A percentile compares a stretch with the other conserved stretches of the same genome.
Conservation (phyloP, 2,329 filamentous ascomycete species). For the Leptographium wingfieldii region DNA sequence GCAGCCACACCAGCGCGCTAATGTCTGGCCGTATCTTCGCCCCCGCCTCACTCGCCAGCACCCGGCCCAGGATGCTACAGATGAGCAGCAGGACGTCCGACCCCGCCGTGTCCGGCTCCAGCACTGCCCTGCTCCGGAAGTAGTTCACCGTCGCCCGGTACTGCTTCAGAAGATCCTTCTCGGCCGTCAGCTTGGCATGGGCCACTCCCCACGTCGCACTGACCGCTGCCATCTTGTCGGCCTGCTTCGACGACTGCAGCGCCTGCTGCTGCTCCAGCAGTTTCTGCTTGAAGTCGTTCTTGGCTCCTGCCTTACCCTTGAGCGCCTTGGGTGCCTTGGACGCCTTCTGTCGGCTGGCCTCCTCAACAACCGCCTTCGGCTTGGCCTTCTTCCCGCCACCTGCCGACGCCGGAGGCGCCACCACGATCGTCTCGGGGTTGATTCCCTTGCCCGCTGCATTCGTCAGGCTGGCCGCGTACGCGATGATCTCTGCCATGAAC, state of each 20-base stretch:
- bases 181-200: conserved; percentile 33
- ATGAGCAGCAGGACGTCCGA: conserved; percentile 23
- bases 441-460: conserved; percentile 49
- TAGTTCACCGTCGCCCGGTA: conserved; percentile 38
- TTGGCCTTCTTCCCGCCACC: not conserved
- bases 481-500: conserved; percentile 54
- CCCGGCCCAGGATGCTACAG: conserved; percentile 20
- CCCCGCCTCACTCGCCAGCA: not conserved
- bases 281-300: conserved; percentile 23
- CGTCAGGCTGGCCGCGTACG: conserved; percentile 59
- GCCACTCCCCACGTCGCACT: conserved; percentile 25
- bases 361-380: not conserved
- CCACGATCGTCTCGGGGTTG: conserved; percentile 51
- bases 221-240: conserved; percentile 17
- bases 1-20: conserved; percentile 13
- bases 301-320: conserved; percentile 15
- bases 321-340: not conserved
- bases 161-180: conserved; percentile 26
- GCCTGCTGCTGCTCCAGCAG: conserved; percentile 22
- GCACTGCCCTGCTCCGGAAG: conserved; percentile 26
- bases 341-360: no score
- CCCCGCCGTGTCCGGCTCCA: conserved; percentile 17
- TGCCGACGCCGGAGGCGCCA: conserved; percentile 15
- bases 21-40: not conserved
- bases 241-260: conserved; percentile 22